These are phyloP conservation scores for Debaryomyces fabryi DNA, from an alignment of 1,139 yeast genomes.

Conservation along the genomic window DNA sequence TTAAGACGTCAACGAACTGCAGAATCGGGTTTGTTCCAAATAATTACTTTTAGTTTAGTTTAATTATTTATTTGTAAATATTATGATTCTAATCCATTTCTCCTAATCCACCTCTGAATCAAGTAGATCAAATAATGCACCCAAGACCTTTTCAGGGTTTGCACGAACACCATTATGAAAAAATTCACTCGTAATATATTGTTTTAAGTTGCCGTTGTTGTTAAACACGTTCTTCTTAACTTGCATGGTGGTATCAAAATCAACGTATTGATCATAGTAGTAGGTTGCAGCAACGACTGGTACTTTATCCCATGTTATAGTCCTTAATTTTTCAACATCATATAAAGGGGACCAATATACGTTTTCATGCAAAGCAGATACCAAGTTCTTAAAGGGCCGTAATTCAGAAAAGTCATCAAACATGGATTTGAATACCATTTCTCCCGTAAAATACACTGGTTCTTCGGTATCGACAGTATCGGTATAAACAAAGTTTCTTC, in stretches of 20 bases:
- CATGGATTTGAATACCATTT: conserved; percentile 57
- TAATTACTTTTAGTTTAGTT: conserved; percentile 25
- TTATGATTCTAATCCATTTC: neutral
- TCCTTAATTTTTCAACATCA: conserved; percentile 32
- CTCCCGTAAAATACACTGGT: conserved; percentile 56
- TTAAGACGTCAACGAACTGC: conserved; percentile 14
- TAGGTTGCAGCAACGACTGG: conserved; percentile 58
- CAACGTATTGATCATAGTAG: conserved; percentile 57
- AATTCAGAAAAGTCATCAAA: conserved; percentile 51
- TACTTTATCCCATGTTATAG: conserved; percentile 35
- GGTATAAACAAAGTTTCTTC: conserved; percentile 28
- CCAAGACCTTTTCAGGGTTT: conserved; percentile 43
- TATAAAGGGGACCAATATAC: conserved; percentile 48
- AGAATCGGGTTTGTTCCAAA: conserved; percentile 48
- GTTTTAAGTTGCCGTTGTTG: conserved; percentile 39
- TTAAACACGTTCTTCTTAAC: conserved; percentile 35
- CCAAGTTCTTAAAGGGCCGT: conserved; percentile 41
- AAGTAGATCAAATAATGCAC: conserved; percentile 41
- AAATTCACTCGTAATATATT: conserved; percentile 50
- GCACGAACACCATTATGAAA: conserved; percentile 57
- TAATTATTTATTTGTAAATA: conserved; percentile 6
- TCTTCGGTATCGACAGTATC: conserved; percentile 12
- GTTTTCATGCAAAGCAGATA: conserved; percentile 43
- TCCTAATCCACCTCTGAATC: conserved; percentile 47
- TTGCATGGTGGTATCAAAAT: conserved; percentile 42